Conservation (phyloP, 129 eudicot genomes). For the Artemisia argyi region DNA sequence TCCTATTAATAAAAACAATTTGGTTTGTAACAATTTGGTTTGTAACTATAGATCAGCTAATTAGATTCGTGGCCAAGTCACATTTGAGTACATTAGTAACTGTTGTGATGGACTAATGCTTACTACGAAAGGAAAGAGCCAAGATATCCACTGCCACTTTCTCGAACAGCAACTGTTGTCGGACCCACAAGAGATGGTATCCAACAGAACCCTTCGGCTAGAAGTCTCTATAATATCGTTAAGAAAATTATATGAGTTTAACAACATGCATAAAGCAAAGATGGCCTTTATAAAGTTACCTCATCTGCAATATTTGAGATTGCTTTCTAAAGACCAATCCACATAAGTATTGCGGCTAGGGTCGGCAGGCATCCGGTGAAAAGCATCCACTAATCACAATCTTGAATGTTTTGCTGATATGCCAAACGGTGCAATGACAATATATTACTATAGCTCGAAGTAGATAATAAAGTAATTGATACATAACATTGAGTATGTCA, state of each 20-base stretch:
- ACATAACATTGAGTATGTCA: conserved; percentile 48
- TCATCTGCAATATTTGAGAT: conserved; percentile 97
- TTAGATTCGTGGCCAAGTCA: too few species aligned
- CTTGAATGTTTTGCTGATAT: not conserved
- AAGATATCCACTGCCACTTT: too few species aligned
- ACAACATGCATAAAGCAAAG: not conserved
- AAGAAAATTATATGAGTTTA: not conserved
- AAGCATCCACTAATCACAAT: not conserved
- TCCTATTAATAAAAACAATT: too few species aligned
- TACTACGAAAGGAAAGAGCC: too few species aligned
- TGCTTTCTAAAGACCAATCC: conserved; percentile 97
- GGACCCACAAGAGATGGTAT: too few species aligned
- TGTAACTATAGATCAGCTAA: too few species aligned
- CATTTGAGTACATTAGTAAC: too few species aligned
- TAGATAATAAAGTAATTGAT: not conserved
- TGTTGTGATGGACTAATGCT: too few species aligned
- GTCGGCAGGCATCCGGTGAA: conserved; percentile 88
- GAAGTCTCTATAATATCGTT: conserved; percentile 56
- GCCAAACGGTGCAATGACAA: too few species aligned
- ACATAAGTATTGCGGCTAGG: conserved; percentile 92
- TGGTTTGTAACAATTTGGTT: too few species aligned
- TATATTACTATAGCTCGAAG: not conserved
- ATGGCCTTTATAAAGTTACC: conserved; percentile 39
- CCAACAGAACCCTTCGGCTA: too few species aligned
- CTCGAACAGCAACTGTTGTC: too few species aligned